Percentiles rank a stretch among this genome's conserved stretches.
Conservation (phyloP, 2,329 filamentous ascomycete genomes). For the Penicillium sp. region DNA sequence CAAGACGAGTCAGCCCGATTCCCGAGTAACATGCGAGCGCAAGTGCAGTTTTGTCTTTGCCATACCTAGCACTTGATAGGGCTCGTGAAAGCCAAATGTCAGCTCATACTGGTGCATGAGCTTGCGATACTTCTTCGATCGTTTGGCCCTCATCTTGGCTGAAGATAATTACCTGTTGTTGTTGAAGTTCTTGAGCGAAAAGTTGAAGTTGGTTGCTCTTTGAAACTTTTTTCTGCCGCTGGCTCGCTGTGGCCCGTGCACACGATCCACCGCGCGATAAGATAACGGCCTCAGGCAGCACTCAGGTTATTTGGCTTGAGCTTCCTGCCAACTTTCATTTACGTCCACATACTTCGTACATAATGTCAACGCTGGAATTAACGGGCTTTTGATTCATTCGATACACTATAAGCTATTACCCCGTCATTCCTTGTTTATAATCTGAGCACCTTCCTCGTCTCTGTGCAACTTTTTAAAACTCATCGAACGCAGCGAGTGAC, state of each 20-base stretch:
- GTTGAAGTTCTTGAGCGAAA: neutral
- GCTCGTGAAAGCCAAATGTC: constrained; percentile 85
- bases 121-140: constrained; percentile 75
- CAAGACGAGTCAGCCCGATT: too few species aligned
- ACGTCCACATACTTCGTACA: neutral
- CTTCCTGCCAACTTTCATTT: neutral
- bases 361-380: too few species aligned
- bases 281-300: constrained; percentile 10
- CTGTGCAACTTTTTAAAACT: constrained; percentile 7
- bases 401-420: neutral
- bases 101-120: constrained; percentile 89
- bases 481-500: constrained; percentile 5
- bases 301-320: neutral
- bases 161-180: neutral
- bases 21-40: constrained; percentile 25
- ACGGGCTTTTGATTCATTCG: too few species aligned
- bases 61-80: constrained; percentile 78
- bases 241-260: constrained; percentile 25
- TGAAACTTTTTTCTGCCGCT: constrained; percentile 27
- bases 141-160: constrained; percentile 63
- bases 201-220: constrained; percentile 1
- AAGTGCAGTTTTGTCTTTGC: neutral
- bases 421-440: constrained; percentile 1
- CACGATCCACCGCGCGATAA: constrained; percentile 5
- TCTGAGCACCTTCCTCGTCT: constrained; percentile 12